Evolutionary conservation across 2,329 filamentous ascomycete genomes (phyloP).

Genomic region (Aureobasidium sp.): DNA sequence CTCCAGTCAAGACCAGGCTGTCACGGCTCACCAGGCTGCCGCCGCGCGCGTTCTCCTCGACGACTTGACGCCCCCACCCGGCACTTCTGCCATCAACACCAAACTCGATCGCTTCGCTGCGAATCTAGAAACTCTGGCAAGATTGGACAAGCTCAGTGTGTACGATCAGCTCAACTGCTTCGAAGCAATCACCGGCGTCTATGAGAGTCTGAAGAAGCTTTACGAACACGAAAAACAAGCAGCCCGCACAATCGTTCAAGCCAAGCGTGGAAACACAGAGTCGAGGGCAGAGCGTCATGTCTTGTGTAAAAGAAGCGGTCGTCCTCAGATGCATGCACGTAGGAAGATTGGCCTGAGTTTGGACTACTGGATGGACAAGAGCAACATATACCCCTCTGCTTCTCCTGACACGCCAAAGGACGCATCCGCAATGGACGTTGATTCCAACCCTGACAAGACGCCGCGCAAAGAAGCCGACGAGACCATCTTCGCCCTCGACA

Average conservation of each 20-base stretch:
- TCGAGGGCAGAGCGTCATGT: slow-evolving; percentile 47
- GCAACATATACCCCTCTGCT: background rate
- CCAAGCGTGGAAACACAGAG: slow-evolving; percentile 37
- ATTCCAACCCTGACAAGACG: slow-evolving; percentile 13
- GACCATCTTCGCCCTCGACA: slow-evolving; percentile 55
- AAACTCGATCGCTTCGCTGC: slow-evolving; percentile 60
- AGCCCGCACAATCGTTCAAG: slow-evolving; percentile 36
- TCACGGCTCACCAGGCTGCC: slow-evolving; percentile 51
- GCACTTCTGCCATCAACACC: slow-evolving; percentile 59
- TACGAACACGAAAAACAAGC: slow-evolving; percentile 60
- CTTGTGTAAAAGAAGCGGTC: slow-evolving; percentile 61
- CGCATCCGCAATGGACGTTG: slow-evolving; percentile 27
- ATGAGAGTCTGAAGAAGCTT: slow-evolving; percentile 59
- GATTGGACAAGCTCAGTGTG: slow-evolving; percentile 62
- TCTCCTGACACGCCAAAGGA: slow-evolving; percentile 14
- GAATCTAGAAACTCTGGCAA: slow-evolving; percentile 62
- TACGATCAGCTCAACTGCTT: slow-evolving; percentile 63
- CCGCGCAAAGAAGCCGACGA: background rate
- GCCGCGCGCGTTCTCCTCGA: slow-evolving; percentile 57
- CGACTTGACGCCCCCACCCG: slow-evolving; percentile 52
- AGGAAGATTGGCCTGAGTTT: slow-evolving; percentile 59
- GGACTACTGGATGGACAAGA: slow-evolving; percentile 61
- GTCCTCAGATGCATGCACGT: slow-evolving; percentile 60
- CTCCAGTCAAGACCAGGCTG: slow-evolving; percentile 48
- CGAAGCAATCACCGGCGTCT: slow-evolving; percentile 66